phyloP scores from a whole-genome alignment of 192 early-diverging fungal genomes.

The Mortierella claussenii region DNA sequence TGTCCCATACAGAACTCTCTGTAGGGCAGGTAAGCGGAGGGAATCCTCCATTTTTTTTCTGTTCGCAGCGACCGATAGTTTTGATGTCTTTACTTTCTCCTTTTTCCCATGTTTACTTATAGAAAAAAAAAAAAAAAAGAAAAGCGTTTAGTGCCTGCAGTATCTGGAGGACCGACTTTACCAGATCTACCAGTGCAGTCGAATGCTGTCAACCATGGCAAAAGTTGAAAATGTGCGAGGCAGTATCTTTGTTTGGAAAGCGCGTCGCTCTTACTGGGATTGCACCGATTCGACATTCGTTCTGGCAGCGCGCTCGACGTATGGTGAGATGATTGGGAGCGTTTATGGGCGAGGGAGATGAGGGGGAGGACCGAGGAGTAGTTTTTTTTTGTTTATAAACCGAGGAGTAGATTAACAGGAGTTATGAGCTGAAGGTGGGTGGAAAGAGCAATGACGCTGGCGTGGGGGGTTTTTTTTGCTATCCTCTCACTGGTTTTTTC shows the following conservation, averaged over 20 bases:
- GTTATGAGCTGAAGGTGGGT: too few relatives aligned
- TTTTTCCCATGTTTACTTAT: too few relatives aligned
- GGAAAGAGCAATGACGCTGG: too few relatives aligned
- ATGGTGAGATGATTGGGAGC: slow-evolving; percentile 25
- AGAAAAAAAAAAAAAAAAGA: too few relatives aligned
- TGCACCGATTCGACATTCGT: slow-evolving; percentile 48
- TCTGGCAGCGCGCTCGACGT: slow-evolving; percentile 41
- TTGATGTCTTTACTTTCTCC: too few relatives aligned
- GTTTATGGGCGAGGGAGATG: slow-evolving; percentile 9
- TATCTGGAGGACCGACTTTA: slow-evolving; percentile 60
- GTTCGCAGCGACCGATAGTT: too few relatives aligned
- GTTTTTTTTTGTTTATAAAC: too few relatives aligned
- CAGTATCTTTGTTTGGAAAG: slow-evolving; percentile 15
- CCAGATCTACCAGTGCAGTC: slow-evolving; percentile 35
- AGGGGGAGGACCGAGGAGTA: too few relatives aligned
- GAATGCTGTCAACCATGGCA: slow-evolving; percentile 14
- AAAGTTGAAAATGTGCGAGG: slow-evolving; percentile 24
- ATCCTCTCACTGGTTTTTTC: too few relatives aligned
- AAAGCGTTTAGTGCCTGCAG: slow-evolving; percentile 57
- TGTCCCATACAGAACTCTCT: slow-evolving; percentile 35
- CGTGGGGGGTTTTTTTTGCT: too few relatives aligned
- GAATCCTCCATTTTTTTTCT: too few relatives aligned
- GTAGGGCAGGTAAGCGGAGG: slow-evolving; percentile 59
- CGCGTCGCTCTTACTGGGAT: slow-evolving; percentile 24
- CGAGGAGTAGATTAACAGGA: too few relatives aligned